phyloP scores from a whole-genome alignment of 2,329 filamentous ascomycete genomes.

The Epichloe uncinata region DNA sequence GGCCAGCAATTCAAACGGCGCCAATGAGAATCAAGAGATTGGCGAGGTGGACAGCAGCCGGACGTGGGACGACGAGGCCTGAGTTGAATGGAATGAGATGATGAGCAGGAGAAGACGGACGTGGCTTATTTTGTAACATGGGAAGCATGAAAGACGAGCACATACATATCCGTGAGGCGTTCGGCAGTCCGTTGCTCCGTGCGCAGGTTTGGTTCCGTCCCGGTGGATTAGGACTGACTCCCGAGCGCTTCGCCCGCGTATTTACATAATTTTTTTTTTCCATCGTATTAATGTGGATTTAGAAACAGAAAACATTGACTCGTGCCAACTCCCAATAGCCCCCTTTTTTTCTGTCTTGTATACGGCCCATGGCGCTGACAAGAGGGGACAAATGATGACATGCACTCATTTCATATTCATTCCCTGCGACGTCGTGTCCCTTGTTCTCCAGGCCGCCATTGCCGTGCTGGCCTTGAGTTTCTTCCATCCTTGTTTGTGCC shows the following conservation, averaged over 20 bases:
- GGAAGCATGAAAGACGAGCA: too few relatives aligned
- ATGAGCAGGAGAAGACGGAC: too few relatives aligned
- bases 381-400: neutral
- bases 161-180: too few relatives aligned
- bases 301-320: too few relatives aligned
- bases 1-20: neutral
- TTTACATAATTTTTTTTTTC: too few relatives aligned
- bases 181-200: too few relatives aligned
- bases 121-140: too few relatives aligned
- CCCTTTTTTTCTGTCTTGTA: neutral
- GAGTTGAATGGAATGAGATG: neutral
- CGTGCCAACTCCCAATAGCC: too few relatives aligned
- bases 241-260: too few relatives aligned
- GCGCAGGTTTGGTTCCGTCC: too few relatives aligned
- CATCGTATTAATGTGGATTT: too few relatives aligned
- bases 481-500: constrained; percentile 19
- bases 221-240: too few relatives aligned
- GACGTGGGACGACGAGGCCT: neutral
- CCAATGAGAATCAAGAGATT: neutral
- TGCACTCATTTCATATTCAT: constrained; percentile 47
- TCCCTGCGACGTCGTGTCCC: constrained; percentile 46
- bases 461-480: constrained; percentile 31
- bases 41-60: constrained; percentile 3
- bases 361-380: neutral
- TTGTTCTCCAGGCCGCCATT: constrained; percentile 41